Percentiles rank a stretch among this genome's conserved stretches.
Conservation (phyloP, 2,329 filamentous ascomycete species). For the Aspergillus tanneri region DNA sequence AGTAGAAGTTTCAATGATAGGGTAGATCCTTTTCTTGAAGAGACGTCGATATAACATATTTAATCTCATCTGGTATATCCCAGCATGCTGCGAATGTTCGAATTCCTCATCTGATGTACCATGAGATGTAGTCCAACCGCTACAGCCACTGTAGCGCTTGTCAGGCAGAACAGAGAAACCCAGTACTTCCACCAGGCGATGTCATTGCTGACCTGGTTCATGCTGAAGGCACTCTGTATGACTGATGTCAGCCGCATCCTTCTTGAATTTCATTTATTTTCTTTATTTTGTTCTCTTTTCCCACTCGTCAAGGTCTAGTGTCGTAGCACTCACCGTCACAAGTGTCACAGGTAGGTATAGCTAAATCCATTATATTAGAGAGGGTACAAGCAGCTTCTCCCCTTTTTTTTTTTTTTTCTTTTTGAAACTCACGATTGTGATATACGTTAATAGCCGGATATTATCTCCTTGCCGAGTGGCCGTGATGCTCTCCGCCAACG, state of each 20-base stretch:
- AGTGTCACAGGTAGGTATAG: constrained; percentile 13
- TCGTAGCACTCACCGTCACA: constrained; percentile 5
- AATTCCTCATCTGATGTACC: neutral
- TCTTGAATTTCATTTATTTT: too few relatives aligned
- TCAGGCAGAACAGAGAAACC: constrained; percentile 6
- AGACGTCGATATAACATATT: too few relatives aligned
- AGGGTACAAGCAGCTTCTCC: too few relatives aligned
- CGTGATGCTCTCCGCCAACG: constrained; percentile 15
- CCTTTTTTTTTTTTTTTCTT: too few relatives aligned
- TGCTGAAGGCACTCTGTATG: constrained; percentile 8
- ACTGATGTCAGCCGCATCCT: neutral
- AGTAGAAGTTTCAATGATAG: too few relatives aligned
- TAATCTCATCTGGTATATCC: neutral
- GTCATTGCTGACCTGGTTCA: constrained; percentile 9
- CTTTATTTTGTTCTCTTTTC: too few relatives aligned
- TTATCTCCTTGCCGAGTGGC: constrained; percentile 15
- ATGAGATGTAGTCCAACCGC: constrained; percentile 1
- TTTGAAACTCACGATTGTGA: constrained; percentile 7
- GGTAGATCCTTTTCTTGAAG: too few relatives aligned
- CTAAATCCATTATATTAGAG: neutral
- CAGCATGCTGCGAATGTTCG: neutral
- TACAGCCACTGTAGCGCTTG: constrained; percentile 2
- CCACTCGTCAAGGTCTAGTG: neutral
- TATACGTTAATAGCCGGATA: constrained; percentile 15
- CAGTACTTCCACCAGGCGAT: constrained; percentile 14